These are phyloP conservation scores for Clavispora carvajalis DNA, from an alignment of 805 yeast species.

Conservation along the genomic window DNA sequence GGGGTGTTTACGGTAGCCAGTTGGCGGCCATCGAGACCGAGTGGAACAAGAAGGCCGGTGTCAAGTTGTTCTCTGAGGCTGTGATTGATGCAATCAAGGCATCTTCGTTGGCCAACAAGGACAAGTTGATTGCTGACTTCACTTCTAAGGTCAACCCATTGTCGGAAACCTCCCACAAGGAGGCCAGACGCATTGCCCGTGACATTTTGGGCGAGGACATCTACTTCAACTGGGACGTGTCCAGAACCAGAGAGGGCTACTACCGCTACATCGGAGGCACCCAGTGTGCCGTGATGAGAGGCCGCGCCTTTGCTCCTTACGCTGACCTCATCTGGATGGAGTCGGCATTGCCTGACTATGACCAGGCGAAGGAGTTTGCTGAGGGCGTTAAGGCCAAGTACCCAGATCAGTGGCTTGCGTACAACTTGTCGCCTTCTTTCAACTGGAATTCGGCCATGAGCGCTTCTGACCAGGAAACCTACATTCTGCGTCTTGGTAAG, in stretches of 20 bases:
- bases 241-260: slow-evolving; percentile 95
- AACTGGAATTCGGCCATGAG: slow-evolving; percentile 97
- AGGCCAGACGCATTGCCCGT: slow-evolving; percentile 72
- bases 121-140: slow-evolving; percentile 60
- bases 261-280: slow-evolving; percentile 96
- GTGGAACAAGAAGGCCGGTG: slow-evolving; percentile 79
- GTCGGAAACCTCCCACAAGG: slow-evolving; percentile 68
- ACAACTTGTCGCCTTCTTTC: slow-evolving; percentile 94
- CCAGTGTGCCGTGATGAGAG: slow-evolving; percentile 95
- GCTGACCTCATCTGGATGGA: slow-evolving; percentile 98
- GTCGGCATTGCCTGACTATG: slow-evolving; percentile 88
- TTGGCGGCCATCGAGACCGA: slow-evolving; percentile 71
- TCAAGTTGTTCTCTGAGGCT: slow-evolving; percentile 87
- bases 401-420: slow-evolving; percentile 95
- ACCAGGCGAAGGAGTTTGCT: slow-evolving; percentile 92
- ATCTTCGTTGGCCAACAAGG: slow-evolving; percentile 55
- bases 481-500: slow-evolving; percentile 77
- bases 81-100: slow-evolving; percentile 74
- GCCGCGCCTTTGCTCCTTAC: slow-evolving; percentile 90
- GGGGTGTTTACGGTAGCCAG: slow-evolving; percentile 66
- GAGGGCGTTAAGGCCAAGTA: slow-evolving; percentile 75
- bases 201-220: slow-evolving; percentile 75
- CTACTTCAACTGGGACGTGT: slow-evolving; percentile 90
- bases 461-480: slow-evolving; percentile 80
- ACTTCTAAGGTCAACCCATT: slow-evolving; percentile 66